Conservation (phyloP, 495 filamentous ascomycete genomes). For the Chlorociboria aeruginascens region DNA sequence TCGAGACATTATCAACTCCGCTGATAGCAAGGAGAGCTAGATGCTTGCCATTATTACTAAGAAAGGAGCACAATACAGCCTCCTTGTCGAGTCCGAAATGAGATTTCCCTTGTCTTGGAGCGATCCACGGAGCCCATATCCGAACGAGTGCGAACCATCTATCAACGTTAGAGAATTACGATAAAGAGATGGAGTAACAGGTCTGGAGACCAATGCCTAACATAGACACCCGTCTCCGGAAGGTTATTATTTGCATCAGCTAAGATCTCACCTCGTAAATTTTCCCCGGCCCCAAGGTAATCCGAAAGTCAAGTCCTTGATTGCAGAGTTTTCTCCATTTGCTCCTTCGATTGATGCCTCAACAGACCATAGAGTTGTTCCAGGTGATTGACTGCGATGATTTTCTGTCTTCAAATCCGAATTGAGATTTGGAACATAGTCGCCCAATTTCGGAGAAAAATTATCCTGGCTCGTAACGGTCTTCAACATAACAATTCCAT, state of each 20-base stretch:
- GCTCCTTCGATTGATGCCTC: constrained; percentile 41
- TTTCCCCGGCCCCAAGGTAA: constrained; percentile 39
- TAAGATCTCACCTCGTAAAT: constrained; percentile 17
- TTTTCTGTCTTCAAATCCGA: constrained; percentile 42
- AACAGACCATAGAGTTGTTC: constrained; percentile 60
- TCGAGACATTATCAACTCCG: constrained; percentile 59
- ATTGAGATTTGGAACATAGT: constrained; percentile 50
- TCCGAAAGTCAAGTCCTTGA: constrained; percentile 47
- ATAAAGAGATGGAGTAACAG: neutral
- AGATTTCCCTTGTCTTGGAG: constrained; percentile 67
- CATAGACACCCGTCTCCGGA: neutral
- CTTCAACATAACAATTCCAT: constrained; percentile 52
- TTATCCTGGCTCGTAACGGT: constrained; percentile 10
- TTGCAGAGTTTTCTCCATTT: constrained; percentile 41
- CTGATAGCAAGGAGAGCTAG: constrained; percentile 75
- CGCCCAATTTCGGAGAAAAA: constrained; percentile 32
- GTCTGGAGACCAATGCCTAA: constrained; percentile 6
- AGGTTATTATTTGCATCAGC: constrained; percentile 16
- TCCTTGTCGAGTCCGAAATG: constrained; percentile 59
- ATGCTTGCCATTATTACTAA: constrained; percentile 61
- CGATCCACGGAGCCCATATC: constrained; percentile 76
- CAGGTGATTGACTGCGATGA: constrained; percentile 53
- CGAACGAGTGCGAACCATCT: constrained; percentile 73
- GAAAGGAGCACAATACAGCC: constrained; percentile 69
- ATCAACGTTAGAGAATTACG: constrained; percentile 12